Conservation (phyloP, 768 basidiomycete genomes). For the Tylopilus rubrobrunneus region DNA sequence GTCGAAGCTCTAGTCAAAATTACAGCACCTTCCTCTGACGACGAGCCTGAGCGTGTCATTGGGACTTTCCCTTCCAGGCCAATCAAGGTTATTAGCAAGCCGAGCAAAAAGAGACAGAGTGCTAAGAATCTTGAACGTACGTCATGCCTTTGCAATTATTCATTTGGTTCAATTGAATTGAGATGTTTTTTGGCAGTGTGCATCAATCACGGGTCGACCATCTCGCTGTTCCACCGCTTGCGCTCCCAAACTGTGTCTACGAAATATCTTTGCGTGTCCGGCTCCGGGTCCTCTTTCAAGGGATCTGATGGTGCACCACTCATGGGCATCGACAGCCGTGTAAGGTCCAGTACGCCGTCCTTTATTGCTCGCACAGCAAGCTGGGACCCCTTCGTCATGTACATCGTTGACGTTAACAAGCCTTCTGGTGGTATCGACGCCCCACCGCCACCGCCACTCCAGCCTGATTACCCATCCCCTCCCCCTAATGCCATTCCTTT, state of each 20-base stretch:
- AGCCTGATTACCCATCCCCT: constrained; percentile 87
- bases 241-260: constrained; percentile 95
- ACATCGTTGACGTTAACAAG: constrained; percentile 91
- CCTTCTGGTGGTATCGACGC: constrained; percentile 74
- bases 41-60: constrained; percentile 78
- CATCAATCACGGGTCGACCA: constrained; percentile 93
- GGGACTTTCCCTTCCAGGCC: constrained; percentile 88
- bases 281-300: constrained; percentile 86
- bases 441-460: constrained; percentile 76
- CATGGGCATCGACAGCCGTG: constrained; percentile 73
- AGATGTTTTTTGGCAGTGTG: constrained; percentile 55
- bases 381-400: constrained; percentile 97
- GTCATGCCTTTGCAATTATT: constrained; percentile 30
- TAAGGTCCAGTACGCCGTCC: constrained; percentile 70
- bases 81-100: constrained; percentile 99
- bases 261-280: constrained; percentile 94
- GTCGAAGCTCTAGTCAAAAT: constrained; percentile 92
- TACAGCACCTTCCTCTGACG: constrained; percentile 73
- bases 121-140: constrained; percentile 89
- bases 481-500: constrained; percentile 89
- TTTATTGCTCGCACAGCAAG: constrained; percentile 88
- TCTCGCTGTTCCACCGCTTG: constrained; percentile 93
- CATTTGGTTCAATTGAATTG: constrained; percentile 12
- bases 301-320: constrained; percentile 89
- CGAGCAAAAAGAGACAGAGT: constrained; percentile 93